Evolutionary conservation across 805 yeast species (phyloP), one percentile per base, ranked within the genome.

Genomic region (Saccharomycopsis fermentans): DNA sequence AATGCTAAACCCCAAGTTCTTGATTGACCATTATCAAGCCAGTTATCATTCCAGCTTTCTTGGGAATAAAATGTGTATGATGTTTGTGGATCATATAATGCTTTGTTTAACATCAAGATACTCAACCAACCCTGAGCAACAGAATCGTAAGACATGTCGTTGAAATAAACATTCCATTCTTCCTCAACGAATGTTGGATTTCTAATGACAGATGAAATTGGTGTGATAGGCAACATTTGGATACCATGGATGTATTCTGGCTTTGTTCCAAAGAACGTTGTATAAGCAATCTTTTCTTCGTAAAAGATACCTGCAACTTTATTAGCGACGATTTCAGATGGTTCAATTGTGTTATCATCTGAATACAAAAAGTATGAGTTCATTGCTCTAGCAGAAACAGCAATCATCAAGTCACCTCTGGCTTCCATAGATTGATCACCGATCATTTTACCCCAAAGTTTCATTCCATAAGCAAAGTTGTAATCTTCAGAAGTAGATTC

Each of bases 1-100:
- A 80, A 87, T 0, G 96, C 83, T 63, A 90, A 74, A n/a, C 91
- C 84, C 96, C 96, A 90, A 0, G 97, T 86, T 62, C 83, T 73
- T 19, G 92, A 83, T 76, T 90, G 92, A 2, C 97, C 97, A 60
- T 81, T 80, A 65, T 91, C 97, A 53, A 91, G 79, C 64, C 77
- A 78, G 3, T 68, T 64, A 17, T 73, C 72, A 43, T 74, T 66
- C 78, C 88, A 90, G 55, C 72, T 73, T 3, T 73, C 63, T 40
- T 80, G 68, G 1, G 83, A 68, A 68, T 87, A 89, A 71, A 81
- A 90, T 1, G 71, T 63, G 65, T 82, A 89, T 0, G 95, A 76
- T 0, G 77, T 57, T 34, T 68, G 63, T 0, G 97, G 91, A 67
- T 90, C 89, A 65, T 70, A 80, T 27, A 91, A 72, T 0, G 96